Evolutionary conservation across 2,329 filamentous ascomycete genomes (phyloP), one percentile per base, ranked within the genome.

Genomic region (Phyllosticta capitalensis): DNA sequence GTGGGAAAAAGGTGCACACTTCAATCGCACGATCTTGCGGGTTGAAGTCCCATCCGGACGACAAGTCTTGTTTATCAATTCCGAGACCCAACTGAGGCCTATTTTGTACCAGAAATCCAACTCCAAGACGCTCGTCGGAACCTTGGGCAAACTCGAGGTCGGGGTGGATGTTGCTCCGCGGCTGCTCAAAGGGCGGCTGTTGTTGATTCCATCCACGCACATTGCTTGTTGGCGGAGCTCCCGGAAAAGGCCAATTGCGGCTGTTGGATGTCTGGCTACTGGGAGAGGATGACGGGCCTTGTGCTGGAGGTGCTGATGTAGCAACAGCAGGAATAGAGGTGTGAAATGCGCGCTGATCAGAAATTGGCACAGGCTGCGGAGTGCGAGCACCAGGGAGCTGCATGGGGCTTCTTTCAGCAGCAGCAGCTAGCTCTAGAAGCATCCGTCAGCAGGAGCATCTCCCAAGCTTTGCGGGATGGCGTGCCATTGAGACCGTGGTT

Each of bases 81-180:
- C 58, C 58, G 49, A 56, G 52, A 28, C 49, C 56, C 49, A 60
- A 33, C 54, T 60, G 56, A 2, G 58, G 54, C 6, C 80, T 78
- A 33, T 81, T 74, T 61, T 86, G 84, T 1, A 92, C 78, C 1
- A 94, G 76, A 65, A 91, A 92, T 60, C 85, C 86, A 30, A 94
- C 81, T 5, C 85, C 86, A 9, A 92, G 77, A 53, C 85, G 81
- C 67, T 92, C 88, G 59, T 75, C 72, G 14, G 56, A 56, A n/a
- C 33, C 54, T 19, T 60, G 58, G 0, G 53, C 58, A 38, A 56
- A 60, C 22, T 60, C 58, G n/a, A 60, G 49, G 50, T 60, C 58
- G 6, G 58, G 58, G 17, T 60, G 58, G 33, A 60, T 60, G 33
- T 60, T 60, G 54, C 58, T 60, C 17, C 58, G 58, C 67, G 74